phyloP scores from a whole-genome alignment of 495 filamentous ascomycete species.

The Penicillium egyptiacum region DNA sequence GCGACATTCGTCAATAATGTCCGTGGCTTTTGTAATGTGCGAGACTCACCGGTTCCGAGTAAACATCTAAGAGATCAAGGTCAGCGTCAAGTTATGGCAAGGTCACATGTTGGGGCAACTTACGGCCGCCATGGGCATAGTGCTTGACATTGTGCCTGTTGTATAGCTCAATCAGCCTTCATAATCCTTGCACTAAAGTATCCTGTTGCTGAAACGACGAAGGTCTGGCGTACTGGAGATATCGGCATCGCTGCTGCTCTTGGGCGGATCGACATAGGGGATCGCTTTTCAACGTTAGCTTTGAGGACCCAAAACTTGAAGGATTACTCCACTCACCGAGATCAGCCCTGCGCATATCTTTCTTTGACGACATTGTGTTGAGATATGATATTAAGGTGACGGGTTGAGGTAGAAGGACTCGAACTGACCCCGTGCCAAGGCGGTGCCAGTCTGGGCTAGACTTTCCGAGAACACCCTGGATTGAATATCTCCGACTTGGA shows the following conservation, averaged over 20 bases:
- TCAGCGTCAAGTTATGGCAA: slow-evolving; percentile 19
- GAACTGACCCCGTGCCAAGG: slow-evolving; percentile 19
- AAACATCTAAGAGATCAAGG: slow-evolving; percentile 62
- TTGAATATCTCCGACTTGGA: slow-evolving; percentile 11
- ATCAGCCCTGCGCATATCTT: slow-evolving; percentile 84
- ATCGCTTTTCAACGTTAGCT: slow-evolving; percentile 48
- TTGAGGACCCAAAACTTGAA: neutral
- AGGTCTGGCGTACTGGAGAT: slow-evolving; percentile 46
- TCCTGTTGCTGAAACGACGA: neutral
- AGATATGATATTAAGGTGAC: slow-evolving; percentile 5
- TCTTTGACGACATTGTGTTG: slow-evolving; percentile 65
- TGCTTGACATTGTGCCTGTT: slow-evolving; percentile 72
- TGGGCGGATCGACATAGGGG: slow-evolving; percentile 60
- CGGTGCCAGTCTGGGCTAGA: slow-evolving; percentile 15
- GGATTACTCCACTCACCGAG: slow-evolving; percentile 60
- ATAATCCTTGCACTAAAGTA: neutral
- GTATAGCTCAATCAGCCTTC: slow-evolving; percentile 10
- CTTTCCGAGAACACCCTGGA: slow-evolving; percentile 12
- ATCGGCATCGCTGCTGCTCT: slow-evolving; percentile 54
- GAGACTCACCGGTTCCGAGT: slow-evolving; percentile 75
- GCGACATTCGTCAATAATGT: slow-evolving; percentile 14
- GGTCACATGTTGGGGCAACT: slow-evolving; percentile 21
- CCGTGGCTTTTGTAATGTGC: neutral
- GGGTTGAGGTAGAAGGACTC: slow-evolving; percentile 13
- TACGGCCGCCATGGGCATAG: slow-evolving; percentile 87